A percentile compares a stretch with the other conserved stretches of the same genome.
These are phyloP conservation scores for Testicularia cyperi DNA, from an alignment of 1,284 basidiomycete species.

Conservation along the genomic window DNA sequence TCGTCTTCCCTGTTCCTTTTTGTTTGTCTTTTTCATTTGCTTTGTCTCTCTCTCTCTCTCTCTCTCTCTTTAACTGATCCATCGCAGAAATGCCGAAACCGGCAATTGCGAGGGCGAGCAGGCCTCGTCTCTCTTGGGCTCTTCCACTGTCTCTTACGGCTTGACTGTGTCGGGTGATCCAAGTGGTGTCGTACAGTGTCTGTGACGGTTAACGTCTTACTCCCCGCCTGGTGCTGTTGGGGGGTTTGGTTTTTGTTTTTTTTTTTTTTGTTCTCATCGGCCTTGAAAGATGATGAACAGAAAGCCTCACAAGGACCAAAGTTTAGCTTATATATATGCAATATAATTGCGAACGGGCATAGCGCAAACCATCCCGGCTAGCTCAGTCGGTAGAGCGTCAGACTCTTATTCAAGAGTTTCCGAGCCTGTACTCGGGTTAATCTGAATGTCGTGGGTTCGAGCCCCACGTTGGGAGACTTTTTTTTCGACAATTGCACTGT, in stretches of 20 bases:
- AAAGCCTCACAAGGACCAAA: too few species aligned
- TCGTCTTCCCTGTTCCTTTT: not conserved
- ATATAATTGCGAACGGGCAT: not conserved
- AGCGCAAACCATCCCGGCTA: slow-evolving; percentile 52
- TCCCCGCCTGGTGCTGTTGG: too few species aligned
- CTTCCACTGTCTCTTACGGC: too few species aligned
- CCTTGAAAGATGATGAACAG: not conserved
- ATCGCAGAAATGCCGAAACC: too few species aligned
- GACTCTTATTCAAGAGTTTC: slow-evolving; percentile 56
- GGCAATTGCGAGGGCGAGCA: too few species aligned
- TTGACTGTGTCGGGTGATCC: too few species aligned
- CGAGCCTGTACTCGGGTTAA: slow-evolving; percentile 22
- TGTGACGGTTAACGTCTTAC: too few species aligned
- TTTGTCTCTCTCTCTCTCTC: not conserved
- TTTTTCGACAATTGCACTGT: too few species aligned
- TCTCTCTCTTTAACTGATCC: too few species aligned
- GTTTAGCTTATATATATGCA: slow-evolving; percentile 5
- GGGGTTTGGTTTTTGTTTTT: not conserved
- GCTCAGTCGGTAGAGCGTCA: slow-evolving; percentile 61
- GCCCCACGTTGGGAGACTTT: slow-evolving; percentile 57
- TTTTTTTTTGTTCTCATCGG: too few species aligned
- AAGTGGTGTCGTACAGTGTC: too few species aligned
- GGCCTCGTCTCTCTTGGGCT: too few species aligned
- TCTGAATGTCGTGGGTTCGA: slow-evolving; percentile 60
- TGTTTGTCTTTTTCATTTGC: not conserved